Conservation (phyloP, 2,329 filamentous ascomycete genomes). For the Fusarium euwallaceae region DNA sequence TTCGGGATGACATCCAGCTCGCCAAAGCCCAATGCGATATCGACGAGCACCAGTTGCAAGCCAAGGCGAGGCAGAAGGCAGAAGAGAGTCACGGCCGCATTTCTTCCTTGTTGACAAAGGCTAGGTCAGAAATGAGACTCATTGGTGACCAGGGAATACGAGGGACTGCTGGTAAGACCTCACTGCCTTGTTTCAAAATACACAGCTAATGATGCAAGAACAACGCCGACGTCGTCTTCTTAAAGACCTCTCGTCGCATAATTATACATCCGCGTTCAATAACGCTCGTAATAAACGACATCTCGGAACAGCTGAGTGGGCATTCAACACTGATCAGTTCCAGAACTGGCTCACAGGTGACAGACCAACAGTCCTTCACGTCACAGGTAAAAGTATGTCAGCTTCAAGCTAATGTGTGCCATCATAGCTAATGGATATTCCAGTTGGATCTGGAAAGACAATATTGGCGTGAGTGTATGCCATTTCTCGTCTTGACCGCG, state of each 20-base stretch:
- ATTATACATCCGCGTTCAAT: slow-evolving; percentile 14
- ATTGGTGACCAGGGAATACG: neutral
- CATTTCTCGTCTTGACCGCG: neutral
- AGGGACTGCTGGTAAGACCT: neutral
- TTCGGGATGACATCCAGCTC: slow-evolving; percentile 13
- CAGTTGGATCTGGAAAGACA: slow-evolving; percentile 38
- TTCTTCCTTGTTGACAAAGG: neutral
- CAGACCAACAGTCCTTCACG: neutral
- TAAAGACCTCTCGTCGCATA: slow-evolving; percentile 6
- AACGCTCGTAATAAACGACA: slow-evolving; percentile 26
- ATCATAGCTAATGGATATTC: neutral
- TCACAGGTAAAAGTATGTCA: slow-evolving; percentile 29
- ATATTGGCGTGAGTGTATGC: slow-evolving; percentile 15
- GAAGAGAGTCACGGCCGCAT: neutral
- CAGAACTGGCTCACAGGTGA: neutral
- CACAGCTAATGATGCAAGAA: neutral
- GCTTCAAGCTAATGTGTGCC: accelerated
- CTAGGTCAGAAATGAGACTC: neutral
- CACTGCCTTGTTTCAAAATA: accelerated
- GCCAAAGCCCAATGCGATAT: slow-evolving; percentile 12
- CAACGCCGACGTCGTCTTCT: neutral
- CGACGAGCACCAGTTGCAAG: slow-evolving; percentile 11
- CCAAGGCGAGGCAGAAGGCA: slow-evolving; percentile 18
- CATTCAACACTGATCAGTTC: slow-evolving; percentile 2
- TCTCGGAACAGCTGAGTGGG: slow-evolving; percentile 21